Conservation (phyloP, 2,329 filamentous ascomycete species). For the Scopulariopsis brevicaulis region DNA sequence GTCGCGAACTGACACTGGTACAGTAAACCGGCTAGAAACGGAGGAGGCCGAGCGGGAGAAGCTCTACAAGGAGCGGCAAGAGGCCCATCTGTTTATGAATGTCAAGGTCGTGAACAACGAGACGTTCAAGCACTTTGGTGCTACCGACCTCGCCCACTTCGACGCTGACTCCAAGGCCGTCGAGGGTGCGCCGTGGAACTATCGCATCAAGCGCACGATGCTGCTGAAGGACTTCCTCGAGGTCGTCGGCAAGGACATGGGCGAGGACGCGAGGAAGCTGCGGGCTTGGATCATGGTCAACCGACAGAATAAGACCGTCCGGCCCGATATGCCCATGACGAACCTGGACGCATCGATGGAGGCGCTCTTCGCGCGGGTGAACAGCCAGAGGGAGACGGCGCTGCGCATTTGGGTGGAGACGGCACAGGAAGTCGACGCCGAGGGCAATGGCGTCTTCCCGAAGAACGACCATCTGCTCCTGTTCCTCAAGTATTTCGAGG, state of each 20-base stretch:
- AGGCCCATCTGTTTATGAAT: conserved; percentile 85
- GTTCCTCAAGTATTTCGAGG: conserved; percentile 88
- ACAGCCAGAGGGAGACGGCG: conserved; percentile 53
- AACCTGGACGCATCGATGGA: conserved; percentile 69
- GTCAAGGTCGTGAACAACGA: conserved; percentile 72
- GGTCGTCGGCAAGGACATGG: conserved; percentile 59
- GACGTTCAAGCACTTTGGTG: conserved; percentile 70
- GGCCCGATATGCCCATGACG: conserved; percentile 78
- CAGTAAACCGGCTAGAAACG: conserved; percentile 56
- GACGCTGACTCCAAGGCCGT: conserved; percentile 55
- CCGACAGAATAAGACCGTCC: conserved; percentile 90
- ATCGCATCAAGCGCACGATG: conserved; percentile 65
- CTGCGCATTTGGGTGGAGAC: conserved; percentile 84
- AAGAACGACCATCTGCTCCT: conserved; percentile 63
- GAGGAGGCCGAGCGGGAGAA: conserved; percentile 70
- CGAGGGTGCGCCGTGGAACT: conserved; percentile 57
- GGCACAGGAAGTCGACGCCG: conserved; percentile 50
- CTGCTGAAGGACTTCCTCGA: conserved; percentile 65
- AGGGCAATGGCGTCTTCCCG: conserved; percentile 45
- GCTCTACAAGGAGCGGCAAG: conserved; percentile 80
- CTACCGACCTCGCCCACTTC: conserved; percentile 69
- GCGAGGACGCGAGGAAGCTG: conserved; percentile 55
- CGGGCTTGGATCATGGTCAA: conserved; percentile 98
- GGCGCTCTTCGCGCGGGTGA: conserved; percentile 45
- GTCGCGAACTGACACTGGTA: conserved; percentile 6